Conservation (phyloP, 257 asterid genomes). For the Solanum virginianum region DNA sequence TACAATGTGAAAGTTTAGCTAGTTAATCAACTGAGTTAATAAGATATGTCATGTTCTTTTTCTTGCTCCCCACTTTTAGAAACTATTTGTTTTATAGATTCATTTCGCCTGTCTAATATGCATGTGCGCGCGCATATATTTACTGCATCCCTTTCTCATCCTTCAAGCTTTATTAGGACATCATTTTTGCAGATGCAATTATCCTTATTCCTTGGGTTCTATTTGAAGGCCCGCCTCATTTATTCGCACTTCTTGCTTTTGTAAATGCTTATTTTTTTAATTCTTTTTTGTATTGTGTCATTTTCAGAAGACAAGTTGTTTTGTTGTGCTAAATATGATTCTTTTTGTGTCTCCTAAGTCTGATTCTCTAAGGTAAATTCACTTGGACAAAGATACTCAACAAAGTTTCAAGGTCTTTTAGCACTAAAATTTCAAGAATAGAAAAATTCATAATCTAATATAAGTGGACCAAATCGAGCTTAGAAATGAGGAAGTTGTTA, state of each 20-base stretch:
- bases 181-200: not conserved
- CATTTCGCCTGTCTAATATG: no score
- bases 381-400: not conserved
- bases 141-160: not conserved
- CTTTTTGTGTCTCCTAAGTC: not conserved
- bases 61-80: no score
- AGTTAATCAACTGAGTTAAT: no score
- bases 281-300: no score
- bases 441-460: not conserved
- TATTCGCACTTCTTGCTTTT: not conserved
- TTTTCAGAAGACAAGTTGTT: not conserved
- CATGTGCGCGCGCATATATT: no score
- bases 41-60: no score
- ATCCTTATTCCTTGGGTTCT: not conserved
- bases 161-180: not conserved
- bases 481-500: not conserved
- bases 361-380: not conserved
- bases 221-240: not conserved
- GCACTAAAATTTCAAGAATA: not conserved
- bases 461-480: not conserved
- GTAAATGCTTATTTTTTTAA: not conserved
- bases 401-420: not conserved
- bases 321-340: not conserved
- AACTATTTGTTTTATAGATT: no score
- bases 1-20: no score